Evolutionary conservation across 495 filamentous ascomycete species (phyloP), one percentile per base, ranked within the genome.

Genomic region (Hypoxylon fragiforme): DNA sequence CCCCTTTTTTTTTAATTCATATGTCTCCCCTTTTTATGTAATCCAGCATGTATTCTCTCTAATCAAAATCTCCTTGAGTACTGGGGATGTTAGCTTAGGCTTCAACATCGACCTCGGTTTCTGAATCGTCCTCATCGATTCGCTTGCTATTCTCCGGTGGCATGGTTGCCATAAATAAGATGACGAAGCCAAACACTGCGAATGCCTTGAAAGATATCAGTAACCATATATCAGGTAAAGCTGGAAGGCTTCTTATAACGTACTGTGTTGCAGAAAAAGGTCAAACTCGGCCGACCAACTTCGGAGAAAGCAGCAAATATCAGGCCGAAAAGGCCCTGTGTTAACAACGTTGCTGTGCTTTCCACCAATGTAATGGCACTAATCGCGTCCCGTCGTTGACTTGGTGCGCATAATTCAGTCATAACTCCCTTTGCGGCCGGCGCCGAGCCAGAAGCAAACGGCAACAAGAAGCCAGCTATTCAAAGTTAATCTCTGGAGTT

Each of bases 381-480:
- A n/a, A 84, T 66, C 0, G 80, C 80, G 49, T 84, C 80, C 1
- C 71, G 68, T 18, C 79, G 70, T 44, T 77, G 65, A 4, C 64
- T 64, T 1, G 73, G 55, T 2, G 76, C 50, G 31, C 78, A 78
- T 73, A 84, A 73, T 34, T 80, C 76, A 12, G 80, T 73, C 67
- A 84, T 80, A 22, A 80, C 78, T 13, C 81, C 81, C 44, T 83
- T 84, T 11, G 80, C 77, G 0, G 80, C 78, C 1, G 80, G 71
- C 0, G 78, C 80, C 0, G 80, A 76, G 0, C 81, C 81, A 0
- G 80, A 78, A 1, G 74, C 81, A 21, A 84, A 74, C 0, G 81
- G 81, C 1, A 84, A 61, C n/a, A 77, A 42, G 46, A 72, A 71
- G 0, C 74, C 71, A 12, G 73, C 74, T 69, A 45, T n/a, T 11